These are phyloP conservation scores for Neostapfia colusana DNA, from an alignment of 176 grass and related monocot species.

Conservation along the genomic window DNA sequence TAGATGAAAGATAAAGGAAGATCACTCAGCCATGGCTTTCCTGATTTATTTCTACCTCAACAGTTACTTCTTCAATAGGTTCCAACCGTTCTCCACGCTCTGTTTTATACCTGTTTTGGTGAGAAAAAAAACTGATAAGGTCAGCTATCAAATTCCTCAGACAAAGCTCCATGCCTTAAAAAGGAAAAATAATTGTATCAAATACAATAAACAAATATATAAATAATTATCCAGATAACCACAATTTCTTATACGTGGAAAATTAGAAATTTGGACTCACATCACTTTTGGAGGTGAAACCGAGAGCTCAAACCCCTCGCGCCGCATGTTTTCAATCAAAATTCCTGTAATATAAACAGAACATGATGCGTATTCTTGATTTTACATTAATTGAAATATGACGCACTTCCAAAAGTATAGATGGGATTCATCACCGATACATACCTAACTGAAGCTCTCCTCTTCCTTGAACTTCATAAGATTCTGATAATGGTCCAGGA, in stretches of 20 bases:
- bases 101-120: conserved; percentile 78
- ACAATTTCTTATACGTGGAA: background rate
- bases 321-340: conserved; percentile 98
- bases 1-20: conserved; percentile 30
- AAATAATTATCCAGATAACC: conserved; percentile 25
- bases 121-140: conserved; percentile 19
- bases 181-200: background rate
- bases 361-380: conserved; percentile 24
- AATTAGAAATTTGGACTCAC: conserved; percentile 45
- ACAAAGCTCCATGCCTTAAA: conserved; percentile 7
- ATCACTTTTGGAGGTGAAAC: conserved; percentile 97
- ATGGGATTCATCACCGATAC: conserved; percentile 24
- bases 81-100: conserved; percentile 72
- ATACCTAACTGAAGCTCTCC: conserved; percentile 99
- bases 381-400: conserved; percentile 5
- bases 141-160: conserved; percentile 11
- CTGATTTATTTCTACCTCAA: conserved; percentile 64
- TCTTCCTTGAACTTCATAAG: conserved; percentile 97
- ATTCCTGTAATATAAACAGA: conserved; percentile 67
- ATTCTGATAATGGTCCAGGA: conserved; percentile 92
- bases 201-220: conserved; percentile 15
- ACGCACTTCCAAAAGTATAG: background rate
- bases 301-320: conserved; percentile 98
- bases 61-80: conserved; percentile 99
- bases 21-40: conserved; percentile 25